Evolutionary conservation across 2,329 filamentous ascomycete species (phyloP).

Genomic region (Dothistroma septosporum): DNA sequence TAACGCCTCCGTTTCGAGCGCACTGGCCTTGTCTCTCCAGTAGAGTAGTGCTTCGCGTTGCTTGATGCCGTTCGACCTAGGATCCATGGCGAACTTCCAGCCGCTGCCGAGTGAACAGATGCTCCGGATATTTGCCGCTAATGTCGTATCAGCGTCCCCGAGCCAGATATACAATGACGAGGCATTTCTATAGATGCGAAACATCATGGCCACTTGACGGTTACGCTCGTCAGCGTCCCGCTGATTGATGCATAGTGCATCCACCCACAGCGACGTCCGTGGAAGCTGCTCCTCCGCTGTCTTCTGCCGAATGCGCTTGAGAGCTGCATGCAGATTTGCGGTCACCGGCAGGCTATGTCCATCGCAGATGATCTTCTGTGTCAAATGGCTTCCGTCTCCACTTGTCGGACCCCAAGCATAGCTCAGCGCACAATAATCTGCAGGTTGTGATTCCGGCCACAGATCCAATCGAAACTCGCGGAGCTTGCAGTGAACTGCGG

Average conservation of each 20-base stretch:
- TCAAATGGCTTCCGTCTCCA: neutral
- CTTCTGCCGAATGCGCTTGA: neutral
- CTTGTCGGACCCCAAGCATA: neutral
- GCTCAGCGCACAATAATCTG: too few species aligned
- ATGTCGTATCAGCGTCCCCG: neutral
- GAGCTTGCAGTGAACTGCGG: too few species aligned
- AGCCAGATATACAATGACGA: constrained; percentile 3
- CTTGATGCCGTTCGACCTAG: neutral
- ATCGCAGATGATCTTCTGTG: neutral
- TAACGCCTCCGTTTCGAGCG: neutral
- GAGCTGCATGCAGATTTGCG: neutral
- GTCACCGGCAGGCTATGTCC: neutral
- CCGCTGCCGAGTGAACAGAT: neutral
- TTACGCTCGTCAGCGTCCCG: constrained; percentile 13
- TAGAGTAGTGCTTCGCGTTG: neutral
- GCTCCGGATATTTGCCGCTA: neutral
- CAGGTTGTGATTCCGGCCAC: too few species aligned
- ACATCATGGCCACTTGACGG: constrained; percentile 19
- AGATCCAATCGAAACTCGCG: too few species aligned
- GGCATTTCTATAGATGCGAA: constrained; percentile 11
- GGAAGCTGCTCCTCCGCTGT: neutral
- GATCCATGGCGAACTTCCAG: neutral
- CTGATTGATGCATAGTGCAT: constrained; percentile 22
- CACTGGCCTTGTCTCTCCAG: neutral
- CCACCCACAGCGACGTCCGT: constrained; percentile 13